phyloP scores from a whole-genome alignment of 768 basidiomycete genomes.

The Peribolospora baueri region DNA sequence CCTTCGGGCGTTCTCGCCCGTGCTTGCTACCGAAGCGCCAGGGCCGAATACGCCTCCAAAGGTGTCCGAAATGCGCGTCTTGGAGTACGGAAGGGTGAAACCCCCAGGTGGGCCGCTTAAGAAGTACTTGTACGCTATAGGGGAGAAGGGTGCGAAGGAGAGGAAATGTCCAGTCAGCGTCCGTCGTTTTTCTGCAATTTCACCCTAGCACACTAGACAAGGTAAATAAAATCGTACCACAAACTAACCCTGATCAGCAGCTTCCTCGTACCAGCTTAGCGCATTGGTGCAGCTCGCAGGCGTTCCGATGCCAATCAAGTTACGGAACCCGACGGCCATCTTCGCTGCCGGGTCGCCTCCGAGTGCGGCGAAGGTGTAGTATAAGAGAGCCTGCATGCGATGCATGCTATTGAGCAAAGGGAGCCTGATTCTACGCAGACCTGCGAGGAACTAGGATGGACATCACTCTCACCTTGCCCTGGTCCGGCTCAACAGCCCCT shows the following conservation, averaged over 20 bases:
- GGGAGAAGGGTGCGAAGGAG: constrained; percentile 1
- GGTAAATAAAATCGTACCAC: neutral
- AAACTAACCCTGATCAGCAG: constrained; percentile 51
- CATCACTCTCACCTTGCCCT: constrained; percentile 24
- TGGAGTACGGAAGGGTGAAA: constrained; percentile 51
- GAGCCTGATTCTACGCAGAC: neutral
- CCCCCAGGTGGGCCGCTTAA: constrained; percentile 76
- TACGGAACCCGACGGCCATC: constrained; percentile 78
- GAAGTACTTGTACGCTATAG: constrained; percentile 48
- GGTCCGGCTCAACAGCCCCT: constrained; percentile 35
- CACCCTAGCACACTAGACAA: neutral
- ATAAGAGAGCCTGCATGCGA: constrained; percentile 43
- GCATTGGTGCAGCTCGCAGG: constrained; percentile 63
- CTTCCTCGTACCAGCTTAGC: constrained; percentile 65
- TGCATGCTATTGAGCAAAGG: neutral
- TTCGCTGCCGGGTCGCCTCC: constrained; percentile 66
- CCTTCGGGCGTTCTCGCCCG: constrained; percentile 42
- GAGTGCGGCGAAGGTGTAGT: constrained; percentile 83
- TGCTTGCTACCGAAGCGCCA: constrained; percentile 80
- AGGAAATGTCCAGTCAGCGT: neutral
- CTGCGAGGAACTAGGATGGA: constrained; percentile 4
- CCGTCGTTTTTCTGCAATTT: no score
- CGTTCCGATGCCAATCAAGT: constrained; percentile 89
- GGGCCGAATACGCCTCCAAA: constrained; percentile 83
- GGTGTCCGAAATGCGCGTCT: constrained; percentile 65